phyloP scores from a whole-genome alignment of 352 stramenopile genomes.

The Stephanocyclus meneghinianus region DNA sequence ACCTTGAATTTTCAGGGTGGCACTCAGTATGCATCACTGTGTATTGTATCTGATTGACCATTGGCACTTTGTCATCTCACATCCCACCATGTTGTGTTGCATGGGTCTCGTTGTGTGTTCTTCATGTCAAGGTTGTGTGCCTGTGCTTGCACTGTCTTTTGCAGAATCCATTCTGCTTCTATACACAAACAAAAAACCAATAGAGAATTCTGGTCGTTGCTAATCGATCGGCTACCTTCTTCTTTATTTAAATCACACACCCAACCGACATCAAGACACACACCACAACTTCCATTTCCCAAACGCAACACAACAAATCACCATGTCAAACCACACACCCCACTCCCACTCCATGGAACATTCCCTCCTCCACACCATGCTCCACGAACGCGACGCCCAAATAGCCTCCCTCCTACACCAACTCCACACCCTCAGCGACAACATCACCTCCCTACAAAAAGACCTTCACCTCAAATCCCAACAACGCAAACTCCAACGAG shows the following conservation, averaged over 20 bases:
- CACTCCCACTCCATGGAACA: slow-evolving; percentile 17
- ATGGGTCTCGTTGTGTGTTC: too few relatives aligned
- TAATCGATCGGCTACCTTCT: too few relatives aligned
- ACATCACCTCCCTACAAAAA: slow-evolving; percentile 32
- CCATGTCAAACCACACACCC: neutral
- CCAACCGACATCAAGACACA: neutral
- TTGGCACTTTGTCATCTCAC: too few relatives aligned
- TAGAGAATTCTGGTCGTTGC: too few relatives aligned
- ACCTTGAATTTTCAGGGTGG: too few relatives aligned
- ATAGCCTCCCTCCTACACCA: slow-evolving; percentile 49
- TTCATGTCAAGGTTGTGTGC: too few relatives aligned
- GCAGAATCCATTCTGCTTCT: too few relatives aligned
- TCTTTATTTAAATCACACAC: neutral
- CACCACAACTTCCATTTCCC: neutral
- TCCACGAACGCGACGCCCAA: slow-evolving; percentile 44
- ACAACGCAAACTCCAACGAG: slow-evolving; percentile 33
- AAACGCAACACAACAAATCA: slow-evolving; percentile 15
- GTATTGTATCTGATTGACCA: too few relatives aligned
- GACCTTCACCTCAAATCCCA: slow-evolving; percentile 29
- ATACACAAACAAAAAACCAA: too few relatives aligned
- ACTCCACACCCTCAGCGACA: slow-evolving; percentile 38
- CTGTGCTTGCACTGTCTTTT: too few relatives aligned
- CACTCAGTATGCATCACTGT: too few relatives aligned
- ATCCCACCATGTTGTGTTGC: too few relatives aligned
- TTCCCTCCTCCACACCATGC: slow-evolving; percentile 35